A percentile compares a stretch with the other conserved stretches of the same genome.
phyloP scores from a whole-genome alignment of 192 early-diverging fungal genomes.

The Obelidium mucronatum region DNA sequence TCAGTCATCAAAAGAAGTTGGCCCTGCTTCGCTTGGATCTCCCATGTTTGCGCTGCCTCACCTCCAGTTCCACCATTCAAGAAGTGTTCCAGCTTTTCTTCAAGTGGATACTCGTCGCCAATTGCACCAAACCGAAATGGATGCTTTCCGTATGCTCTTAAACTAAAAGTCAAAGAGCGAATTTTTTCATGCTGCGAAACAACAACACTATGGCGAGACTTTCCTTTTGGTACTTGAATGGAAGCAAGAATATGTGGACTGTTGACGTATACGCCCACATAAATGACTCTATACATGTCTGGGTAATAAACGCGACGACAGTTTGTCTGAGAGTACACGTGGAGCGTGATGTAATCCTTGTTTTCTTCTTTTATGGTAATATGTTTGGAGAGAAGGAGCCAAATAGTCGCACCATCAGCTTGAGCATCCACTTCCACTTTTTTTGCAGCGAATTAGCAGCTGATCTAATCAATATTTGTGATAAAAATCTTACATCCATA shows the following conservation, averaged over 20 bases:
- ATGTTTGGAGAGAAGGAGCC: conserved; percentile 87
- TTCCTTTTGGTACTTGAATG: conserved; percentile 66
- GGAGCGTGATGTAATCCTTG: conserved; percentile 85
- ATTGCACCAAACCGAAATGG: conserved; percentile 70
- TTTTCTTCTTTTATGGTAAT: conserved; percentile 81
- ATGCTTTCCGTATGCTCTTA: conserved; percentile 72
- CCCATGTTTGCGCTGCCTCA: neutral
- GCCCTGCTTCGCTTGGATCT: neutral
- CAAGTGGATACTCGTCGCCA: conserved; percentile 61
- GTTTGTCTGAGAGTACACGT: conserved; percentile 77
- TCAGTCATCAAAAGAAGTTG: conserved; percentile 20
- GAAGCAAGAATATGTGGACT: conserved; percentile 50
- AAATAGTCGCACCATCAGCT: conserved; percentile 64
- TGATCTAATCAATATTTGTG: too few species aligned
- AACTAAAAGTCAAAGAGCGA: conserved; percentile 74
- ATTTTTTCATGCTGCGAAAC: conserved; percentile 80
- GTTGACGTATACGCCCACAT: conserved; percentile 86
- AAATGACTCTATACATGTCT: conserved; percentile 56
- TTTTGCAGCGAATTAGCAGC: neutral
- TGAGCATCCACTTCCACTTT: conserved; percentile 66
- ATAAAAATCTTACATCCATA: conserved; percentile 34
- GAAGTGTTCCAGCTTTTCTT: conserved; percentile 40
- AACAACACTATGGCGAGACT: conserved; percentile 75
- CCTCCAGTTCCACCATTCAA: neutral
- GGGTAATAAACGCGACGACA: conserved; percentile 75